phyloP scores from a whole-genome alignment of 2,329 filamentous ascomycete genomes.

The Colletotrichum zoysiae region DNA sequence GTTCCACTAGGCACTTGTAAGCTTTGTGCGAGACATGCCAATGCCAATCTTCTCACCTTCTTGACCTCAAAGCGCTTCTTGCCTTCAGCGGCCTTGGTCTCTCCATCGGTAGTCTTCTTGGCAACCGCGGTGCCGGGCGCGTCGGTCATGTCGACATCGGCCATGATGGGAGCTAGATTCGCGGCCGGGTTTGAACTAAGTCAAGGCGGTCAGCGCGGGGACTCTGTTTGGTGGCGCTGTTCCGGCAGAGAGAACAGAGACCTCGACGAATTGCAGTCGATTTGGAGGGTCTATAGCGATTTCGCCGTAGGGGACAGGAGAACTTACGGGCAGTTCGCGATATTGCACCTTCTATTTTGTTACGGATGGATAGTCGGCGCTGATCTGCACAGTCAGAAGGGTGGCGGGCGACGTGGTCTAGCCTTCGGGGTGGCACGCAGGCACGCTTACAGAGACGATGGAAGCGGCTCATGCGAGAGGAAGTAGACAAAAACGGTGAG shows the following conservation, averaged over 20 bases:
- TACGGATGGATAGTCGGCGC: slow-evolving; percentile 13
- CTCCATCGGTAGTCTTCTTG: slow-evolving; percentile 66
- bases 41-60: slow-evolving; percentile 73
- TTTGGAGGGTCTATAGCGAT: background rate
- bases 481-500: too few species aligned
- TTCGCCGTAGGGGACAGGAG: background rate
- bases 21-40: slow-evolving; percentile 16
- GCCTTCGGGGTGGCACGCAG: slow-evolving; percentile 2
- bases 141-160: slow-evolving; percentile 97
- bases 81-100: slow-evolving; percentile 68
- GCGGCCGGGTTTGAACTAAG: background rate
- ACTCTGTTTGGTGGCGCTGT: background rate
- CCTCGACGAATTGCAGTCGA: background rate
- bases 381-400: slow-evolving; percentile 19
- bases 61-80: slow-evolving; percentile 99
- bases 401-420: background rate
- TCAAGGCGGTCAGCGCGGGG: slow-evolving; percentile 5
- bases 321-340: background rate
- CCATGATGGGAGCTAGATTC: slow-evolving; percentile 68
- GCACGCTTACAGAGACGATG: background rate
- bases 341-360: slow-evolving; percentile 11
- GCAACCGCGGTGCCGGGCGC: slow-evolving; percentile 68
- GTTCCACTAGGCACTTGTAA: slow-evolving; percentile 80
- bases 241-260: background rate
- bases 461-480: background rate